These are phyloP conservation scores for Chlamydomonas incerta DNA, from an alignment of 139 green algal genomes.

Conservation along the genomic window DNA sequence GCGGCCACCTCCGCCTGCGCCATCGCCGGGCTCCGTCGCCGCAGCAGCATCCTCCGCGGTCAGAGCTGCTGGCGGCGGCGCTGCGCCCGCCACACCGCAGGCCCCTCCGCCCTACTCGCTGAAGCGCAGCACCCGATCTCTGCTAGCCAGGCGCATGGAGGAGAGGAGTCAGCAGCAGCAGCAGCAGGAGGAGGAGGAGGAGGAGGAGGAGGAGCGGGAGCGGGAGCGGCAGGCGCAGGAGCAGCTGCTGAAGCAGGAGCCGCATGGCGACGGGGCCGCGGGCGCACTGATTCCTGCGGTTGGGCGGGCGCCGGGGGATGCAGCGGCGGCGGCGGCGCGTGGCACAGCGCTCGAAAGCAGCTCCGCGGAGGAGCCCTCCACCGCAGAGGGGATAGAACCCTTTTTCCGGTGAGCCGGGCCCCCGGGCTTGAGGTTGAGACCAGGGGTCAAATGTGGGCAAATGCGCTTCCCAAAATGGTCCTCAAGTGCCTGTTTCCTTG, in stretches of 20 bases:
- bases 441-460: no score
- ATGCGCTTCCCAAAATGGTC: no score
- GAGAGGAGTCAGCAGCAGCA: neutral
- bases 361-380: no score
- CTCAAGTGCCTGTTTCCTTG: no score
- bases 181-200: neutral
- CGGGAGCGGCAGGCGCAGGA: neutral
- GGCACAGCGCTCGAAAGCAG: no score
- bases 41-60: neutral
- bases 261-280: no score
- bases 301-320: no score
- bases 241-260: no score
- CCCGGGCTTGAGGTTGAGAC: no score
- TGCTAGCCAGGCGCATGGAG: neutral
- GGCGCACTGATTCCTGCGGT: no score
- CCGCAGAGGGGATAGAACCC: neutral
- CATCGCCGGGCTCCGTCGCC: neutral
- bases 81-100: neutral
- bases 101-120: neutral
- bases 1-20: neutral
- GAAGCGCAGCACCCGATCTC: neutral
- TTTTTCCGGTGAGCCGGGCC: conserved; percentile 38
- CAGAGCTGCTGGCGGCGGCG: neutral
- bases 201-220: neutral
- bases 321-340: no score